Conservation (phyloP, 805 yeast species). For the Saccharomycopsis babjevae region DNA sequence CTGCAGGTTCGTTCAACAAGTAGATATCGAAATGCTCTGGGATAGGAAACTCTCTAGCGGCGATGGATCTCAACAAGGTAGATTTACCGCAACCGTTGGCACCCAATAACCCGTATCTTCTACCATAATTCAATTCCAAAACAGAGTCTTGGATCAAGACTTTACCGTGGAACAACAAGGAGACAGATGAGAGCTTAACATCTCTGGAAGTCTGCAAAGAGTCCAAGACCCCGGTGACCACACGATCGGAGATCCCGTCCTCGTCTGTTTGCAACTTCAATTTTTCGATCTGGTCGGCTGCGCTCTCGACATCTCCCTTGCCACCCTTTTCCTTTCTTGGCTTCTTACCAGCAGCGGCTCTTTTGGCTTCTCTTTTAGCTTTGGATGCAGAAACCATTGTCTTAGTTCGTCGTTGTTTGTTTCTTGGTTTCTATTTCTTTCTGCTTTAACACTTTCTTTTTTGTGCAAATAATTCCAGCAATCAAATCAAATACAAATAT, state of each 20-base stretch:
- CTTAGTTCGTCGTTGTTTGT: neutral
- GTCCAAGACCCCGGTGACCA: conserved; percentile 91
- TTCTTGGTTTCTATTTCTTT: neutral
- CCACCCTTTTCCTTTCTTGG: conserved; percentile 45
- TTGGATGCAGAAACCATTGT: conserved; percentile 69
- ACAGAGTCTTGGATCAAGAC: conserved; percentile 88
- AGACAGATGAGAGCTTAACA: conserved; percentile 81
- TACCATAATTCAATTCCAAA: conserved; percentile 90
- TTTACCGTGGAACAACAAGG: conserved; percentile 94
- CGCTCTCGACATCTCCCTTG: conserved; percentile 44
- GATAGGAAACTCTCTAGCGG: conserved; percentile 92
- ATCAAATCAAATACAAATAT: no score
- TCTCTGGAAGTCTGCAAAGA: conserved; percentile 87
- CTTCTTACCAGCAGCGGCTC: conserved; percentile 71
- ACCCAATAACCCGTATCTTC: conserved; percentile 95
- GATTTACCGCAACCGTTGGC: conserved; percentile 99
- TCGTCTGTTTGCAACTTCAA: conserved; percentile 89
- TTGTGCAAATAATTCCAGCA: no score
- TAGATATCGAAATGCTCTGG: conserved; percentile 89
- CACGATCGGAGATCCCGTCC: conserved; percentile 93
- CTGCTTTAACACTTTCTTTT: no score
- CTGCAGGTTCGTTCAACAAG: conserved; percentile 95
- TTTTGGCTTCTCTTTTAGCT: conserved; percentile 97
- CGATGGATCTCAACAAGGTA: conserved; percentile 83
- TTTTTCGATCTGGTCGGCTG: conserved; percentile 69